phyloP scores from a whole-genome alignment of 2,329 filamentous ascomycete genomes.

The Fonsecaea monophora region DNA sequence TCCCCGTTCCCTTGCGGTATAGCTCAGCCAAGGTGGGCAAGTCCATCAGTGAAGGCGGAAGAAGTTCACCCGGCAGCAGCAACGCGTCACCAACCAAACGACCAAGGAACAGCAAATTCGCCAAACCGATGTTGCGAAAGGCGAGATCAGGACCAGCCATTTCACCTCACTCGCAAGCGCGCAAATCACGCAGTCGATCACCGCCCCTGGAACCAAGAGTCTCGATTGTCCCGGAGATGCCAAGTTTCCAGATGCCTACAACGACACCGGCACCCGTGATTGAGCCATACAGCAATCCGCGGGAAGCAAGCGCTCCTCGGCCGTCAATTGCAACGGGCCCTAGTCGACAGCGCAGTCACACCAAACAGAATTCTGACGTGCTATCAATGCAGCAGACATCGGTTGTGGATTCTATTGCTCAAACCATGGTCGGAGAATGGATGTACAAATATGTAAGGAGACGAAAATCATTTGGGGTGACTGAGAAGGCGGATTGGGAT shows the following conservation, averaged over 20 bases:
- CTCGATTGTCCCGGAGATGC: slow-evolving; percentile 41
- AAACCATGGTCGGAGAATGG: slow-evolving; percentile 93
- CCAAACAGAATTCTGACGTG: slow-evolving; percentile 59
- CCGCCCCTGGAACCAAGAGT: slow-evolving; percentile 45
- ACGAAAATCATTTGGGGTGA: slow-evolving; percentile 86
- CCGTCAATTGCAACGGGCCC: slow-evolving; percentile 45
- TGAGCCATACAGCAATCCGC: slow-evolving; percentile 24
- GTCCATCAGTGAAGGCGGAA: slow-evolving; percentile 75
- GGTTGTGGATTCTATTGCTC: slow-evolving; percentile 94
- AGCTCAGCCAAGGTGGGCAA: slow-evolving; percentile 79
- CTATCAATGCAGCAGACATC: slow-evolving; percentile 72
- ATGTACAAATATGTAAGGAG: slow-evolving; percentile 58
- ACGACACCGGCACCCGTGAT: slow-evolving; percentile 22
- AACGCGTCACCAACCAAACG: slow-evolving; percentile 63
- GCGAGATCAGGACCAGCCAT: slow-evolving; percentile 72
- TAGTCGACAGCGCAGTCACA: slow-evolving; percentile 54
- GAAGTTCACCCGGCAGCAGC: slow-evolving; percentile 73
- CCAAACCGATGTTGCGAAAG: slow-evolving; percentile 73
- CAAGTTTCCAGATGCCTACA: slow-evolving; percentile 44
- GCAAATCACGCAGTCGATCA: slow-evolving; percentile 54
- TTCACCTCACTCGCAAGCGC: slow-evolving; percentile 47
- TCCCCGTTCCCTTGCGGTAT: slow-evolving; percentile 86
- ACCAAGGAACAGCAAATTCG: slow-evolving; percentile 43
- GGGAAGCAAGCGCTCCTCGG: slow-evolving; percentile 39
- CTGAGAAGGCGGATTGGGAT: slow-evolving; percentile 64